Conservation (phyloP, 768 basidiomycete species). For the Glaciozyma antarctica region DNA sequence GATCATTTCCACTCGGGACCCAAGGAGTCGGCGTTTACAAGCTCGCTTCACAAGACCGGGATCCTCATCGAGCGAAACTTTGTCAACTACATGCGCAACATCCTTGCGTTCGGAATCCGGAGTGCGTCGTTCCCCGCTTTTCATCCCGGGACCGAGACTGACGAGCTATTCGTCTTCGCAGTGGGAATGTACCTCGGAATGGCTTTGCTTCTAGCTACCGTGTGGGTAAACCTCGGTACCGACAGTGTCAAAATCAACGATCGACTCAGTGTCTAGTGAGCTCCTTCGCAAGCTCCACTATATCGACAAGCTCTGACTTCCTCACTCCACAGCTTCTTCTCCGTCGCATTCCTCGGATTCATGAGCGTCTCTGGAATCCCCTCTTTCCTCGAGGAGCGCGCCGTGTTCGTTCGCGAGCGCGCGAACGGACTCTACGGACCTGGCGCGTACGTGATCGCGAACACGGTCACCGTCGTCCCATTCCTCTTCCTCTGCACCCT, state of each 20-base stretch:
- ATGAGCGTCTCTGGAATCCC: conserved; percentile 55
- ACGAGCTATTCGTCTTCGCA: neutral
- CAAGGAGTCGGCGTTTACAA: neutral
- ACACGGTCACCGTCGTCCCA: conserved; percentile 50
- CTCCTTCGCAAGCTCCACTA: conserved; percentile 35
- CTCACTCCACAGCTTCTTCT: conserved; percentile 43
- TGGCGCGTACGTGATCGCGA: conserved; percentile 50
- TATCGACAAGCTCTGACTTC: conserved; percentile 48
- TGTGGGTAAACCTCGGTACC: conserved; percentile 44
- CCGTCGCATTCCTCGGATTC: conserved; percentile 43
- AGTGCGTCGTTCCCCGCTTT: conserved; percentile 44
- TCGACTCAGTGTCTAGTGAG: conserved; percentile 28
- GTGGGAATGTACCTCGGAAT: conserved; percentile 34
- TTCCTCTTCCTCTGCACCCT: conserved; percentile 50
- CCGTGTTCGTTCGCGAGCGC: conserved; percentile 51
- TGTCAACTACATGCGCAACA: conserved; percentile 49
- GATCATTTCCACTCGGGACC: neutral
- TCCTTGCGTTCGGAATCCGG: conserved; percentile 53
- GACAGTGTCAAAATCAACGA: conserved; percentile 36
- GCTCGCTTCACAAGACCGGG: neutral
- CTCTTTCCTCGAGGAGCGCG: conserved; percentile 50
- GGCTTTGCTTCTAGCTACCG: conserved; percentile 43
- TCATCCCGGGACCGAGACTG: neutral
- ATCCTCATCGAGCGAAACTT: conserved; percentile 46
- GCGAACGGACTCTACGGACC: conserved; percentile 54